phyloP scores from a whole-genome alignment of 345 rosid genomes.

The Euphorbia pulcherrima region DNA sequence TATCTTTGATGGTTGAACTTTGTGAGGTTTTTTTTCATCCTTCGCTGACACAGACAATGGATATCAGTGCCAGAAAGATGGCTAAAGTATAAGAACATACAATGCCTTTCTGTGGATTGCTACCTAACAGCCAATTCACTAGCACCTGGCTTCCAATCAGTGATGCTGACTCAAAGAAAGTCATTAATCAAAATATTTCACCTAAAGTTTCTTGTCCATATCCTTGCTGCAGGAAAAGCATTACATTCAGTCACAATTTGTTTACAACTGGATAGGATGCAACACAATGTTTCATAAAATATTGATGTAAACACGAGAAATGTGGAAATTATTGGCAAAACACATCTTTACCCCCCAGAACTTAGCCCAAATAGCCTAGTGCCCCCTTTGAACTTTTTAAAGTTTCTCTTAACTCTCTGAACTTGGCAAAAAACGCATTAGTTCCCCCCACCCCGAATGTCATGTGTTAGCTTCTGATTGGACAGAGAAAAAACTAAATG shows the following conservation, averaged over 20 bases:
- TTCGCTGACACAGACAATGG: constrained; percentile 40
- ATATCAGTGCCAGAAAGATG: constrained; percentile 46
- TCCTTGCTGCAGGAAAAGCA: constrained; percentile 63
- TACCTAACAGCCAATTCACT: constrained; percentile 59
- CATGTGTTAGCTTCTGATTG: too few relatives aligned
- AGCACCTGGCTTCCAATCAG: constrained; percentile 73
- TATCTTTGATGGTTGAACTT: constrained; percentile 37
- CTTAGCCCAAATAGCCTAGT: too few relatives aligned
- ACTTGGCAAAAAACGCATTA: too few relatives aligned
- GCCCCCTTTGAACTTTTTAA: too few relatives aligned
- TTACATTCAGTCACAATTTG: constrained; percentile 5
- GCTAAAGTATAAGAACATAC: constrained; percentile 42
- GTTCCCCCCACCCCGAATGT: too few relatives aligned
- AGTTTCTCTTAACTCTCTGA: too few relatives aligned
- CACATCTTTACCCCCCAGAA: too few relatives aligned
- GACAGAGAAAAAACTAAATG: too few relatives aligned
- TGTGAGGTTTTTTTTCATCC: constrained; percentile 51
- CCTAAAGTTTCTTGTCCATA: constrained; percentile 64
- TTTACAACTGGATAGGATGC: not conserved
- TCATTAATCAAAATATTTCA: constrained; percentile 92
- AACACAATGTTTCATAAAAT: too few relatives aligned
- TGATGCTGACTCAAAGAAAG: constrained; percentile 69
- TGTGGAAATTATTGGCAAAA: too few relatives aligned
- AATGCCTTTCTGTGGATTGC: constrained; percentile 39
- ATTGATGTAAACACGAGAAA: too few relatives aligned